Percentiles rank a stretch among this genome's conserved stretches.
Conservation (phyloP, 2,329 filamentous ascomycete species). For the Stagonosporopsis cucurbitacearum region DNA sequence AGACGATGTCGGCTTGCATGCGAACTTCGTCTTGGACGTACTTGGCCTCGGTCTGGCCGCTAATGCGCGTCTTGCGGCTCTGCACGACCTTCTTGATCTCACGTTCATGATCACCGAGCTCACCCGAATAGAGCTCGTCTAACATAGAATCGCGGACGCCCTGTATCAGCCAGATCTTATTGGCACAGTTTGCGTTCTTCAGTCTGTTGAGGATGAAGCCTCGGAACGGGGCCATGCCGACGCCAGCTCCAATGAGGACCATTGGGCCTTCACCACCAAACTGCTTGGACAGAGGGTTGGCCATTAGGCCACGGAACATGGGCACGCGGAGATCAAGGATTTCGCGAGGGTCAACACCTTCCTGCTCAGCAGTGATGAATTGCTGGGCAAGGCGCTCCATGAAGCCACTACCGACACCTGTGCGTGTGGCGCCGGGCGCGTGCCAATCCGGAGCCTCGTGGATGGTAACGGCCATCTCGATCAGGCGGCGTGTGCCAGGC, state of each 20-base stretch:
- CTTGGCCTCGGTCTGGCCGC: constrained; percentile 65
- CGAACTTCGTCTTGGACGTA: constrained; percentile 97
- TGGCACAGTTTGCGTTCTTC: constrained; percentile 93
- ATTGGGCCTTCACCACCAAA: constrained; percentile 95
- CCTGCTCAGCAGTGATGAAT: constrained; percentile 71
- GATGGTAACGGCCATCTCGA: constrained; percentile 96
- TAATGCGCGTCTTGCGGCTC: constrained; percentile 53
- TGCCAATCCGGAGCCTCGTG: constrained; percentile 86
- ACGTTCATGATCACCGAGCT: constrained; percentile 75
- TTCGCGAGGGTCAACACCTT: constrained; percentile 54
- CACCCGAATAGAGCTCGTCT: constrained; percentile 94
- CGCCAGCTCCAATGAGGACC: constrained; percentile 94
- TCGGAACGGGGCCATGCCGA: constrained; percentile 95
- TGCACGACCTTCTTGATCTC: constrained; percentile 60
- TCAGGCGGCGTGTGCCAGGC: constrained; percentile 72
- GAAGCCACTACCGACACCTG: constrained; percentile 90
- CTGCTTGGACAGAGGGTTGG: constrained; percentile 89
- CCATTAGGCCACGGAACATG: constrained; percentile 99
- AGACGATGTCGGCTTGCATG: constrained; percentile 92
- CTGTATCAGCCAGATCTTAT: constrained; percentile 97
- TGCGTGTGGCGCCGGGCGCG: constrained; percentile 65
- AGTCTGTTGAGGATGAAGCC: constrained; percentile 95
- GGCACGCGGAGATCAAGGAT: constrained; percentile 76
- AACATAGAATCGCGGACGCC: constrained; percentile 92
- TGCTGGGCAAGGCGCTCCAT: constrained; percentile 82